These are phyloP conservation scores for Globisporangium acanthophoron DNA, from an alignment of 352 stramenopile species.

Conservation along the genomic window DNA sequence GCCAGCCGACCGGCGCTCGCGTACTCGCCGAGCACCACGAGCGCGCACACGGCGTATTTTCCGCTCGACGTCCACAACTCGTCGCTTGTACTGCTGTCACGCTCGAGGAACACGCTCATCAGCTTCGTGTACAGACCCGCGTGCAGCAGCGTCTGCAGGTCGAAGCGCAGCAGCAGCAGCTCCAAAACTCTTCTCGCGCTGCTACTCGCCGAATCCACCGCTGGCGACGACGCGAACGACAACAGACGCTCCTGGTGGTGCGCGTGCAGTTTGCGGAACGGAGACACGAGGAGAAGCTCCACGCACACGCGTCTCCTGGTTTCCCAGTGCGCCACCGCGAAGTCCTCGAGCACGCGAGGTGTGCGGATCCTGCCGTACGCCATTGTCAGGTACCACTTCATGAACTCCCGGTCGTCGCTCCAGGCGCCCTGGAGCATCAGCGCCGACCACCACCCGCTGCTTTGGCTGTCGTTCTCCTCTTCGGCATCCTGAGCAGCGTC, in stretches of 20 bases:
- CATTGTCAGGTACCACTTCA: slow-evolving; percentile 49
- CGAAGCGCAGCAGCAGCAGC: slow-evolving; percentile 58
- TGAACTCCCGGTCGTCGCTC: slow-evolving; percentile 22
- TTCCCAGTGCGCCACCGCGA: slow-evolving; percentile 32
- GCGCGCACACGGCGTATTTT: slow-evolving; percentile 58
- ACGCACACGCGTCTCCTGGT: slow-evolving; percentile 26
- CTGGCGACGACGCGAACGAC: slow-evolving; percentile 2
- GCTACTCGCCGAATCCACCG: background rate
- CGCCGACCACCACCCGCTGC: slow-evolving; percentile 25
- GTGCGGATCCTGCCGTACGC: slow-evolving; percentile 35
- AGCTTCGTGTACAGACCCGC: slow-evolving; percentile 35
- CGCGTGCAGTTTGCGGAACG: slow-evolving; percentile 41
- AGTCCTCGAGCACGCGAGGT: slow-evolving; percentile 27
- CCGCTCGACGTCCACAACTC: slow-evolving; percentile 51
- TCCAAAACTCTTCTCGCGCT: slow-evolving; percentile 21
- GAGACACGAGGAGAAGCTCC: slow-evolving; percentile 52
- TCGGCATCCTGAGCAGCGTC: background rate
- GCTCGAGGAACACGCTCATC: slow-evolving; percentile 17
- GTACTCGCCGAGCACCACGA: slow-evolving; percentile 42
- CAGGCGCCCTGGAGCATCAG: slow-evolving; percentile 49
- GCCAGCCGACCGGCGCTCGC: slow-evolving; percentile 44
- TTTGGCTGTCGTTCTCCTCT: background rate
- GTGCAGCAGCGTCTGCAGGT: slow-evolving; percentile 33
- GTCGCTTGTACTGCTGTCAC: background rate
- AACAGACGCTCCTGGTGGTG: slow-evolving; percentile 31